Base-by-base conservation (phyloP, 2,329 filamentous ascomycete species). In the Diaporthe aspalathi region DNA sequence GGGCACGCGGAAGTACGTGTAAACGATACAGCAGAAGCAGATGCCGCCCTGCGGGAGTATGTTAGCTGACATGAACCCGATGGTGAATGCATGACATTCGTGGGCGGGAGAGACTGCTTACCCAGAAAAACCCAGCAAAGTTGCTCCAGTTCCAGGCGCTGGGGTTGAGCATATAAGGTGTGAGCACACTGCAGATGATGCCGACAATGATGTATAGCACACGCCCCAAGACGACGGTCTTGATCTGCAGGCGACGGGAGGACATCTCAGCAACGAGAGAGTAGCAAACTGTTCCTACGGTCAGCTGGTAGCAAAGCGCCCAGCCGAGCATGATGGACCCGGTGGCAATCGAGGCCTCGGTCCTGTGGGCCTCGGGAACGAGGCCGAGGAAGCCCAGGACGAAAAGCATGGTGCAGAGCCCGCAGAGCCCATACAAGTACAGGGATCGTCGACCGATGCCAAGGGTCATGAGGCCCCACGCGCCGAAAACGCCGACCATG, bases 111-210 rank as follows among this genome's bases (percentile, higher is more conserved):
- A 16, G 35, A 32, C 11, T 40, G 77, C 84, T 77, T 79, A 87
- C 82, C 93, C 94, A 94, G 85, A 97, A 97, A 83, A 97, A 97
- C 35, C 94, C 94, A 0, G 94, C 89, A 76, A 89, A 96, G 82
- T 96, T 96, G 73, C 89, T 87, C 94, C 94, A 97, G 81, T 97
- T 85, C 94, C 95, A 97, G 0, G 90, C 92, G 1, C 85, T 87
- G 0, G 94, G 94, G 82, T 97, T 97, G 52, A 97, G 87, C 94
- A 97, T 97, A 82, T 97, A 97, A 0, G 94, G 94, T 0, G 94
- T 97, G 50, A 97, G 82, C 5, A 97, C 92, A 65, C 90, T 91
- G 78, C 91, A 93, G 76, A 97, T 83, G 75, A 98, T 97, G 74
- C 89, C 92, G 53, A 95, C 92, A 65, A 97, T 84, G 77, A 96